Evolutionary conservation across 306 rosid species (phyloP).

Genomic region (Ormosia semicastrata): DNA sequence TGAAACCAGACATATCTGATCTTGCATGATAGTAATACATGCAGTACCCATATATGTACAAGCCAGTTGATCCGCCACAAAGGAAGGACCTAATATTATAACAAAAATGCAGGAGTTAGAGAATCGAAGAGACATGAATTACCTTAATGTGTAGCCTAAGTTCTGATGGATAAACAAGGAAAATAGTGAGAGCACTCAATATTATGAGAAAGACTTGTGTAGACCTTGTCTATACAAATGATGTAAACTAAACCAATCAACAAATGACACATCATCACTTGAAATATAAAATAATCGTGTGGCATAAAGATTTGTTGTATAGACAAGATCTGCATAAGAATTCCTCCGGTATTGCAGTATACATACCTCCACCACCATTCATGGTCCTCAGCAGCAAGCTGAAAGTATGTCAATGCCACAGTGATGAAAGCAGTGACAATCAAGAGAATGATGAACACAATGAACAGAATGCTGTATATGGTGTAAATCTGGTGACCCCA

Average conservation of each 20-base stretch:
- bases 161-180: background rate
- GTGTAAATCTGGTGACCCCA: conserved; percentile 54
- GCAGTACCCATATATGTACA: conserved; percentile 53
- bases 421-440: conserved; percentile 56
- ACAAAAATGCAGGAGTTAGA: conserved; percentile 15
- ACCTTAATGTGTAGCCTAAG: background rate
- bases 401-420: conserved; percentile 57
- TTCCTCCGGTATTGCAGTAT: background rate
- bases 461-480: conserved; percentile 45
- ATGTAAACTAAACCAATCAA: background rate
- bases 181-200: background rate
- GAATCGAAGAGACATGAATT: background rate
- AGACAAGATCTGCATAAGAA: background rate
- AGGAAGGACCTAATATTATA: conserved; percentile 46
- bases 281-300: background rate
- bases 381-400: conserved; percentile 62
- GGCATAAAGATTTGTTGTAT: background rate
- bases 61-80: conserved; percentile 59
- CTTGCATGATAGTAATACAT: conserved; percentile 47
- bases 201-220: background rate
- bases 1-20: conserved; percentile 60
- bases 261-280: background rate
- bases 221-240: no score
- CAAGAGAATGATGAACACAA: conserved; percentile 52
- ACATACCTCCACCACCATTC: conserved; percentile 66